Conservation (phyloP, 1,284 basidiomycete species). For the Phylloboletellus chloephorus region DNA sequence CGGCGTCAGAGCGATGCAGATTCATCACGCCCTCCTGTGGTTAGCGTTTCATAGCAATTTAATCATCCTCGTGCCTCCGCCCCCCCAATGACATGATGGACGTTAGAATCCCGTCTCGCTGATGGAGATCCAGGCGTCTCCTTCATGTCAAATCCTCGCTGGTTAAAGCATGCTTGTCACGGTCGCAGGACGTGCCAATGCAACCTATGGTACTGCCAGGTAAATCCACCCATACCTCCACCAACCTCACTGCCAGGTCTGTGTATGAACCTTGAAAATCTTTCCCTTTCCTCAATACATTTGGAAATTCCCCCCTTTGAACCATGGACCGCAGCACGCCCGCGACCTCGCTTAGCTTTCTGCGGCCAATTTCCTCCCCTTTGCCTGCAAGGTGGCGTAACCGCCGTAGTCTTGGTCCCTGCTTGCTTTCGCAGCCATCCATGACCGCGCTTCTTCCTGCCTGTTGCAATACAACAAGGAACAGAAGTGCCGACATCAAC, state of each 20-base stretch:
- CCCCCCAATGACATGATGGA: conserved; percentile 17
- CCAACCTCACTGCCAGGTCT: conserved; percentile 4
- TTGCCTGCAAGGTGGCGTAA: conserved; percentile 30
- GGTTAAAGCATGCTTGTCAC: conserved; percentile 21
- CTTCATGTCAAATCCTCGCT: conserved; percentile 21
- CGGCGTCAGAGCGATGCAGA: conserved; percentile 27
- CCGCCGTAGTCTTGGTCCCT: conserved; percentile 21
- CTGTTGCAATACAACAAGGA: conserved; percentile 22
- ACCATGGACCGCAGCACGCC: conserved; percentile 21
- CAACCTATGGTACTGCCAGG: conserved; percentile 3
- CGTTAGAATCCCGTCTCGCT: conserved; percentile 17
- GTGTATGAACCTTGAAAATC: conserved; percentile 11
- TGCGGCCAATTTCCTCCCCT: conserved; percentile 27
- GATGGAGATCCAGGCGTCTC: conserved; percentile 9
- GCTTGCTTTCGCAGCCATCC: conserved; percentile 22
- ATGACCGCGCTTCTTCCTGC: conserved; percentile 25
- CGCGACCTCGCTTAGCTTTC: conserved; percentile 27
- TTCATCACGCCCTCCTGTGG: conserved; percentile 8
- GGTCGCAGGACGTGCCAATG: conserved; percentile 10
- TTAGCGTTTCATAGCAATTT: conserved; percentile 26
- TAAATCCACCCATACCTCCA: conserved; percentile 3
- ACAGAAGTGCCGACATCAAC: conserved; percentile 29
- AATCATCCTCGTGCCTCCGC: conserved; percentile 18
- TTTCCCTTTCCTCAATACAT: conserved; percentile 6
- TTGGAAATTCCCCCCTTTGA: conserved; percentile 18